Conservation (phyloP, 2,329 filamentous ascomycete genomes). For the Thielaviopsis musarum region DNA sequence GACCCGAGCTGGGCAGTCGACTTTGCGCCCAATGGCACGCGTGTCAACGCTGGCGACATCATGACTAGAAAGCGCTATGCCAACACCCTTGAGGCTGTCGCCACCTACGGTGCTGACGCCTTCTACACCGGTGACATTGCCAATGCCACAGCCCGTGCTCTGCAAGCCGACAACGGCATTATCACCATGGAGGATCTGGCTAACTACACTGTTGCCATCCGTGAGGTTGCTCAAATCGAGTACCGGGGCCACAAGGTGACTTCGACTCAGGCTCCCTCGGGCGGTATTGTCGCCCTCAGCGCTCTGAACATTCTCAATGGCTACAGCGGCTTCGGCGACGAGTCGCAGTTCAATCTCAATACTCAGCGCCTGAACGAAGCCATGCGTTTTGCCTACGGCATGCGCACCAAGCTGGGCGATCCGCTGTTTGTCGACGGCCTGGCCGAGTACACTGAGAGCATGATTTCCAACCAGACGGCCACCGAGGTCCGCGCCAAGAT, state of each 20-base stretch:
- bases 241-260: slow-evolving; percentile 58
- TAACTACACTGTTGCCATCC: slow-evolving; percentile 52
- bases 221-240: slow-evolving; percentile 41
- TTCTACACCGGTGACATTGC: slow-evolving; percentile 64
- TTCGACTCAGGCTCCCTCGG: slow-evolving; percentile 51
- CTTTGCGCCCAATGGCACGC: slow-evolving; percentile 60
- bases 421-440: slow-evolving; percentile 49
- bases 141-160: slow-evolving; percentile 50
- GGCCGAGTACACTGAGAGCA: slow-evolving; percentile 41
- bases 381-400: slow-evolving; percentile 64
- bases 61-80: slow-evolving; percentile 63
- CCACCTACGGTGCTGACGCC: slow-evolving; percentile 44
- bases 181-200: slow-evolving; percentile 65
- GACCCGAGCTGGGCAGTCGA: slow-evolving; percentile 67
- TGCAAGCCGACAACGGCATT: slow-evolving; percentile 58
- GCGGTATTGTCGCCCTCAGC: slow-evolving; percentile 55
- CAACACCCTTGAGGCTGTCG: slow-evolving; percentile 54
- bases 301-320: slow-evolving; percentile 59
- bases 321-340: slow-evolving; percentile 46
- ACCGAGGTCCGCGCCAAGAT: slow-evolving; percentile 33
- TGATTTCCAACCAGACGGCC: slow-evolving; percentile 46
- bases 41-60: slow-evolving; percentile 49
- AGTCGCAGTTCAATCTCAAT: slow-evolving; percentile 37
- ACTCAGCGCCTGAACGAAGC: slow-evolving; percentile 73
- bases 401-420: slow-evolving; percentile 58